Evolutionary conservation across 2,329 filamentous ascomycete species (phyloP).

Genomic region (Fonsecaea nubica): DNA sequence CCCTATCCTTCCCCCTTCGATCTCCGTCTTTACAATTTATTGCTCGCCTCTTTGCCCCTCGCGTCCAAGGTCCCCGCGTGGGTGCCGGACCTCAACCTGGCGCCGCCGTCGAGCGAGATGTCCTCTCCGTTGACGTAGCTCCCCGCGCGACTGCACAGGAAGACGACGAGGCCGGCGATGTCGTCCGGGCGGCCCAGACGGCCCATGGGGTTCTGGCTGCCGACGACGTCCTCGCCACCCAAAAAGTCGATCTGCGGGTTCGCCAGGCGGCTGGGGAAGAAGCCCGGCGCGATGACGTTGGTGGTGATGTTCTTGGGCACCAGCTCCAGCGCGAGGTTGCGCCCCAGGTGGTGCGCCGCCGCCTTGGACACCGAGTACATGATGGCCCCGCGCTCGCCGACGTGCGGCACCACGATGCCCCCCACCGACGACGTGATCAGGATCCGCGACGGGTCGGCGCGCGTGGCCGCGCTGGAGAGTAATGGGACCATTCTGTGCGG

Average conservation of each 20-base stretch:
- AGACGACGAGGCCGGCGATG: conserved; percentile 76
- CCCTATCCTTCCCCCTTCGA: neutral
- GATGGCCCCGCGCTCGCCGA: conserved; percentile 28
- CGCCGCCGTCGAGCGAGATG: conserved; percentile 67
- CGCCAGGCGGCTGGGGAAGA: conserved; percentile 38
- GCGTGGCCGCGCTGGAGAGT: conserved; percentile 18
- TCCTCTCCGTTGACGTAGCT: conserved; percentile 70
- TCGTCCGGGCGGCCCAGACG: conserved; percentile 75
- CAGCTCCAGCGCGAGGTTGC: conserved; percentile 50
- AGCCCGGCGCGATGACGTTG: conserved; percentile 50
- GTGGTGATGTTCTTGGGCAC: conserved; percentile 49
- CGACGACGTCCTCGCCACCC: conserved; percentile 29
- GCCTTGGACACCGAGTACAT: conserved; percentile 50
- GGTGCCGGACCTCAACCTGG: conserved; percentile 23
- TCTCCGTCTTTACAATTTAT: conserved; percentile 6
- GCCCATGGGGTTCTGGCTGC: conserved; percentile 66
- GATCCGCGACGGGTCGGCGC: conserved; percentile 23
- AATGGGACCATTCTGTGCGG: conserved; percentile 26
- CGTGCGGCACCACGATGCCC: conserved; percentile 30
- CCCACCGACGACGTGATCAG: conserved; percentile 31
- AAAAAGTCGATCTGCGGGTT: conserved; percentile 29
- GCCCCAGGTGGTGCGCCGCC: conserved; percentile 47
- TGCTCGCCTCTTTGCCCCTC: conserved; percentile 2
- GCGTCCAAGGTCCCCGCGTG: conserved; percentile 14
- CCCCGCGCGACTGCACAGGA: conserved; percentile 71